Evolutionary conservation across 768 basidiomycete genomes (phyloP), one percentile per base, ranked within the genome.

Genomic region (Mrakia hoshinonis): DNA sequence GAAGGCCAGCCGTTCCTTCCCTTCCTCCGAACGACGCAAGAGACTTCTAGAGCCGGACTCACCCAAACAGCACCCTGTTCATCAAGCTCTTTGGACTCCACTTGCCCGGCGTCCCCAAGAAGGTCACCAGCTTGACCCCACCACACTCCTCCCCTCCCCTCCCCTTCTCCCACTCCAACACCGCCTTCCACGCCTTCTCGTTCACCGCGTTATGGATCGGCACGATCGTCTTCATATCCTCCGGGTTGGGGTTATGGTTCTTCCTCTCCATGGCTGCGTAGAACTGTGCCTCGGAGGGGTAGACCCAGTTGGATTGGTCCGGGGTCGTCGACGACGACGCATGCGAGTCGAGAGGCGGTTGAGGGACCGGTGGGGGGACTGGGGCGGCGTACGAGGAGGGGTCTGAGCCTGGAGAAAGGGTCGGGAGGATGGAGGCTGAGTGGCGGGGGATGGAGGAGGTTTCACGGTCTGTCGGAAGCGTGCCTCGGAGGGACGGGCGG

Each of bases 121-220:
- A 98, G 78, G 75, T 77, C 18, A 75, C 75, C 61, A 75, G 74
- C 76, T 75, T 73, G 47, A 79, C 73, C 13, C 76, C 77, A 61
- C 77, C 77, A 77, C 93, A 97, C 58, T 81, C 82, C 55, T 90
- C 89, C 15, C 89, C 89, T 47, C 93, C 93, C 76, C 87, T 84
- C 2, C 88, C 87, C 13, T 81, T 80, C 79, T 94, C 92, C 92
- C 92, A 95, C 73, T 84, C 84, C 78, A 90, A 77, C 31, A 95
- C 83, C 79, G 92, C 88, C 24, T 82, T 80, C 92, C 92, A 95
- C 3, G 90, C 89, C 67, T 87, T 87, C 81, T 98, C 96, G 79
- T 99, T 99, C 68, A 98, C 96, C 47, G 95, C 95, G 77, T 99
- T 99, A 80, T 99, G 96, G 63, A 99, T 99, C 18, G 94, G 95